These are phyloP conservation scores for Pestalotiopsis sp. DNA, from an alignment of 2,329 filamentous ascomycete species.

Conservation along the genomic window DNA sequence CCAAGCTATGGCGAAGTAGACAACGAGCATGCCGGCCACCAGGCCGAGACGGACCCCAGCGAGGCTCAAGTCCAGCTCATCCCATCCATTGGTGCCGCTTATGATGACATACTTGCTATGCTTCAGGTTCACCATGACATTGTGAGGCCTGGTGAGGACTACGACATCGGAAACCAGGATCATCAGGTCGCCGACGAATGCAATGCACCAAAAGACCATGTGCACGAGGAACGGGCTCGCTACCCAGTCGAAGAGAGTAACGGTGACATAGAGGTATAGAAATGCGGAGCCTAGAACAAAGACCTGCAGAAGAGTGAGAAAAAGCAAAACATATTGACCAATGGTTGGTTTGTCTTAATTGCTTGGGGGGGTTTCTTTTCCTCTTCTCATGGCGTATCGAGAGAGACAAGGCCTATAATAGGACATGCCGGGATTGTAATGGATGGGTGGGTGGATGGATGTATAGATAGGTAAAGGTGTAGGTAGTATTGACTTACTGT, in stretches of 20 bases:
- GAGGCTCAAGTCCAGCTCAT: slow-evolving; percentile 65
- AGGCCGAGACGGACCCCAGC: slow-evolving; percentile 70
- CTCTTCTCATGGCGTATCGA: not conserved
- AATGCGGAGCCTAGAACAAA: slow-evolving; percentile 85
- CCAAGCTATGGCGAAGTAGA: slow-evolving; percentile 53
- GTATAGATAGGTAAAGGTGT: not conserved
- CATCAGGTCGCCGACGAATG: slow-evolving; percentile 70
- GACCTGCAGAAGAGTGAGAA: slow-evolving; percentile 55
- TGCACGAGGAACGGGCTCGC: slow-evolving; percentile 81
- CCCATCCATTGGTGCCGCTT: slow-evolving; percentile 48
- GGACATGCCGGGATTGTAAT: not conserved
- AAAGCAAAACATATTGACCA: not conserved
- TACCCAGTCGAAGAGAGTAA: slow-evolving; percentile 82
- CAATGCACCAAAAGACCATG: slow-evolving; percentile 76
- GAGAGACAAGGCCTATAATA: not conserved
- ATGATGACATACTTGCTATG: slow-evolving; percentile 41
- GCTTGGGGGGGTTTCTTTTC: not conserved
- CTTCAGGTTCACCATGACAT: slow-evolving; percentile 55
- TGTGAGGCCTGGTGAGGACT: slow-evolving; percentile 69
- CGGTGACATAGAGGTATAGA: slow-evolving; percentile 81
- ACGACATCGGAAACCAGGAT: slow-evolving; percentile 71
- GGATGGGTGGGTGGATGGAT: slow-evolving; percentile 11
- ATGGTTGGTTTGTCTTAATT: not conserved
- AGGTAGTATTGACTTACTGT: slow-evolving; percentile 23
- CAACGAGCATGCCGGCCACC: slow-evolving; percentile 63